A percentile compares a stretch with the other conserved stretches of the same genome.
Evolutionary conservation across 345 rosid genomes (phyloP).

Genomic region (Citrus maxima): DNA sequence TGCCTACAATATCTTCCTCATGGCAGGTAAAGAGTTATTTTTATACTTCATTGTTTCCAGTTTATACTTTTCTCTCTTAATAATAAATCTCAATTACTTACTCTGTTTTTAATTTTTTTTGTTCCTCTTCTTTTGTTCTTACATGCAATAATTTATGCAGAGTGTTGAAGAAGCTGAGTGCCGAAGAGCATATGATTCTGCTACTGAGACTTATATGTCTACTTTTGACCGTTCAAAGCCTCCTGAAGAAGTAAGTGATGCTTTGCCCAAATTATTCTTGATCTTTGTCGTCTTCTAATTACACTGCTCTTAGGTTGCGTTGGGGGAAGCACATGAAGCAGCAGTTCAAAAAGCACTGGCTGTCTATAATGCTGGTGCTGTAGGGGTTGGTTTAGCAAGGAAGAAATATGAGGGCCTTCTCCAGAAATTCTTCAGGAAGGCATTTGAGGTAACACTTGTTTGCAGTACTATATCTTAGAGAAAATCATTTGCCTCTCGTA

Average conservation of each 20-base stretch:
- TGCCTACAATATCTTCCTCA: slow-evolving; percentile 93
- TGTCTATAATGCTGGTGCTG: slow-evolving; percentile 69
- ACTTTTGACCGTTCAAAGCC: slow-evolving; percentile 69
- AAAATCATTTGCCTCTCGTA: background rate
- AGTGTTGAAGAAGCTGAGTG: slow-evolving; percentile 99
- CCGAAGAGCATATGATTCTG: slow-evolving; percentile 84
- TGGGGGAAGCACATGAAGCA: slow-evolving; percentile 91
- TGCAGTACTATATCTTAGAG: background rate
- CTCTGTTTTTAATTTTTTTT: background rate
- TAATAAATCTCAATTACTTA: background rate
- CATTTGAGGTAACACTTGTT: slow-evolving; percentile 62
- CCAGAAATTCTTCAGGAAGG: slow-evolving; percentile 75
- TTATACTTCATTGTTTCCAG: background rate
- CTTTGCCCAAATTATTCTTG: slow-evolving; percentile 9
- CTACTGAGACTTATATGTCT: slow-evolving; percentile 64
- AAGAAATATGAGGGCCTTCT: slow-evolving; percentile 87
- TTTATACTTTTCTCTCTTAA: no score
- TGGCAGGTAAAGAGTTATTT: slow-evolving; percentile 78
- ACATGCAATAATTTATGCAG: slow-evolving; percentile 34
- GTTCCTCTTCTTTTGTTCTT: background rate
- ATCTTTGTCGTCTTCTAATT: slow-evolving; percentile 27
- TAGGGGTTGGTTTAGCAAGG: slow-evolving; percentile 74
- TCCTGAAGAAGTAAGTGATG: slow-evolving; percentile 74
- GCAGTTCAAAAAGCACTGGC: slow-evolving; percentile 73
- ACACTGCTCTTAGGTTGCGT: slow-evolving; percentile 47